Percentiles rank a stretch among this genome's conserved stretches.
phyloP scores from a whole-genome alignment of 2,329 filamentous ascomycete genomes.

The Aspergillus pseudoglaucus region DNA sequence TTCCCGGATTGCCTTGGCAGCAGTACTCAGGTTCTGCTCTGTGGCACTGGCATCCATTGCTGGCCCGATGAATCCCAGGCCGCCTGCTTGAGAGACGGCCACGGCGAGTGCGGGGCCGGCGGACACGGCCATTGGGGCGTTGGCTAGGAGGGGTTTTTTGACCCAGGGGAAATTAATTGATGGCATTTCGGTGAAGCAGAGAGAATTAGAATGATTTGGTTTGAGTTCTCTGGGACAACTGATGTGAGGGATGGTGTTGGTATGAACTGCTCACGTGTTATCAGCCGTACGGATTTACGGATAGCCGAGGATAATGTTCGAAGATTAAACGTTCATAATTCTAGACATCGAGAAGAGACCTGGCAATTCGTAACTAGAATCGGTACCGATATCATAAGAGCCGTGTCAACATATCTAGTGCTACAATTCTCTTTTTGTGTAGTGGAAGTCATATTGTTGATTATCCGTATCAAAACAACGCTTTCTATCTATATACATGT shows the following conservation, averaged over 20 bases:
- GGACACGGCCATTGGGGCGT: constrained; percentile 67
- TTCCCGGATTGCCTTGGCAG: constrained; percentile 14
- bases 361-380: too few relatives aligned
- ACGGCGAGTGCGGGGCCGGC: constrained; percentile 52
- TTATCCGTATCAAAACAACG: not conserved
- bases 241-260: too few relatives aligned
- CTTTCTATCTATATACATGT: constrained; percentile 1
- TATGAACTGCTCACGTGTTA: too few relatives aligned
- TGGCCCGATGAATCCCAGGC: constrained; percentile 52
- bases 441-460: not conserved
- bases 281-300: too few relatives aligned
- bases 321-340: too few relatives aligned
- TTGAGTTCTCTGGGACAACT: too few relatives aligned
- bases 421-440: too few relatives aligned
- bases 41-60: constrained; percentile 41
- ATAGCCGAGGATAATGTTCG: too few relatives aligned
- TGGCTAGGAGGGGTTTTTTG: constrained; percentile 52
- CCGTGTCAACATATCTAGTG: too few relatives aligned
- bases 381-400: too few relatives aligned
- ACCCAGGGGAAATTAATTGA: constrained; percentile 52
- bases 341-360: too few relatives aligned
- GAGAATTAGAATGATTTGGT: too few relatives aligned
- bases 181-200: not conserved
- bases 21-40: constrained; percentile 26
- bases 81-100: constrained; percentile 53